A percentile compares a stretch with the other conserved stretches of the same genome.
Evolutionary conservation across 2,329 filamentous ascomycete genomes (phyloP).

Genomic region (Helotiales sp.): DNA sequence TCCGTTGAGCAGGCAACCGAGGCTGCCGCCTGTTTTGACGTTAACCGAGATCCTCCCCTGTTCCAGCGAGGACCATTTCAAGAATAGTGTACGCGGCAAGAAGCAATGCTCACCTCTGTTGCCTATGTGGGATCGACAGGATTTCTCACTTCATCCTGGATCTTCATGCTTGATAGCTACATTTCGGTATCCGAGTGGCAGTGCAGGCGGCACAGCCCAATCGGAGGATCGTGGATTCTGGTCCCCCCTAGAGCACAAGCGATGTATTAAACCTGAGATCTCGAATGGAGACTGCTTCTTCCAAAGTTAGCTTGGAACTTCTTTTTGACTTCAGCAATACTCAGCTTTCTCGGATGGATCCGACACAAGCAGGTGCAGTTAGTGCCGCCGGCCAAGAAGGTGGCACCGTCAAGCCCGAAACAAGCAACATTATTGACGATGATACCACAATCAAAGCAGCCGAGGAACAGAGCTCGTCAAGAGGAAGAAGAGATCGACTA

Average conservation of each 20-base stretch:
- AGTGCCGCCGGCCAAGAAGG: background rate
- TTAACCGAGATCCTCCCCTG: background rate
- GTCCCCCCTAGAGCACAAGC: background rate
- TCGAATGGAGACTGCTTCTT: background rate
- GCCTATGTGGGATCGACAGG: background rate
- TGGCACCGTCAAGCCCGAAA: background rate
- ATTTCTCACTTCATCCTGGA: background rate
- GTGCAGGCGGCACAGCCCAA: conserved; percentile 15
- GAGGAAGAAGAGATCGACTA: no score
- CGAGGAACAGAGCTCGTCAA: background rate
- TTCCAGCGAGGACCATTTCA: background rate
- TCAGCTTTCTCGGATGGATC: background rate
- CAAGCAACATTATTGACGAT: background rate
- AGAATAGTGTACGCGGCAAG: background rate
- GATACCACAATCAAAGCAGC: no score
- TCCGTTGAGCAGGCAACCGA: conserved; percentile 1
- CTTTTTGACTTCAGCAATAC: no score
- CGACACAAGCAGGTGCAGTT: background rate
- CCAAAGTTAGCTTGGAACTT: no score
- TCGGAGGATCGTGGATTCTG: background rate
- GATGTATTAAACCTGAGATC: background rate
- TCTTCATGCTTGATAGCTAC: background rate
- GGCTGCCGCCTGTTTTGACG: background rate
- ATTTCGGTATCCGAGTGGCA: conserved; percentile 1
- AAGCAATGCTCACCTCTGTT: background rate